Conservation (phyloP, 768 basidiomycete species). For the Mycena vitilis region DNA sequence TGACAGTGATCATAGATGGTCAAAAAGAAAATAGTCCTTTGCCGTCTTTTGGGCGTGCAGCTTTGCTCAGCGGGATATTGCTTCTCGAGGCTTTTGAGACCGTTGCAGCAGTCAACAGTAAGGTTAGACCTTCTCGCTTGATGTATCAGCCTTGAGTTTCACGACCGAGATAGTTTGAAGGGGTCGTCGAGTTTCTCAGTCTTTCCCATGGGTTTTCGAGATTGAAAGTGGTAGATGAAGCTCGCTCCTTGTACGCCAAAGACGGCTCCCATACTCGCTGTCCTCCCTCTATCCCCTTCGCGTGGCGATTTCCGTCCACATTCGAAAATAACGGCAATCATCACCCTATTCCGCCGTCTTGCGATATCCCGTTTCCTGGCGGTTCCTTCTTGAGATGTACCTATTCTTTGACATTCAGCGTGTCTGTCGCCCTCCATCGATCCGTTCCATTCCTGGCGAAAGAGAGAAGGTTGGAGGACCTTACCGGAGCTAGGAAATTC, state of each 20-base stretch:
- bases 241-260: constrained; percentile 10
- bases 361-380: constrained; percentile 22
- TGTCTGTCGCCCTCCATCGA: constrained; percentile 3
- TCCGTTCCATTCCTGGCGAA: constrained; percentile 8
- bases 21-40: constrained; percentile 19
- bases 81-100: constrained; percentile 20
- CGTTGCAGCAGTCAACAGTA: constrained; percentile 1
- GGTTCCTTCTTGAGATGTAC: constrained; percentile 26
- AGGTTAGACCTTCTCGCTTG: neutral
- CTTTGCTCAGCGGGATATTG: constrained; percentile 10
- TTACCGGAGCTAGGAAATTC: neutral
- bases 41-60: constrained; percentile 18
- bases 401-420: constrained; percentile 17
- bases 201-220: constrained; percentile 16
- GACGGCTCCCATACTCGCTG: constrained; percentile 5
- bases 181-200: constrained; percentile 24
- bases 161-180: constrained; percentile 16
- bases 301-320: constrained; percentile 20
- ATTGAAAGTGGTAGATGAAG: constrained; percentile 7
- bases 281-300: constrained; percentile 18
- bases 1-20: constrained; percentile 15
- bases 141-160: neutral
- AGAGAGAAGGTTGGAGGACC: constrained; percentile 20
- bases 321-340: constrained; percentile 10
- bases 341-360: constrained; percentile 29